A percentile compares a stretch with the other conserved stretches of the same genome.
Evolutionary conservation across 306 rosid genomes (phyloP).

Genomic region (Vicia sativa): DNA sequence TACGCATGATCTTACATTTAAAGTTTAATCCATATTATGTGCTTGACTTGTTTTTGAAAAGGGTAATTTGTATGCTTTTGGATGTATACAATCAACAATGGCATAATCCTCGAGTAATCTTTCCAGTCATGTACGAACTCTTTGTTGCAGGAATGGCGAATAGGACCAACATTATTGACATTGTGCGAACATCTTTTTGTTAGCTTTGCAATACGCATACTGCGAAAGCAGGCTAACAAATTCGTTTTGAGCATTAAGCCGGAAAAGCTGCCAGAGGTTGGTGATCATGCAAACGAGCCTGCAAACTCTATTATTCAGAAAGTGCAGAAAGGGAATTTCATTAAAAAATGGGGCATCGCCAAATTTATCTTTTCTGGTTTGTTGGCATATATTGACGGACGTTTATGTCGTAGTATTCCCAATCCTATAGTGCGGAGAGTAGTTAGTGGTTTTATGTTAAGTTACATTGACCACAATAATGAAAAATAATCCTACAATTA

Average conservation of each 20-base stretch:
- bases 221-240: conserved; percentile 71
- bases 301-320: conserved; percentile 34
- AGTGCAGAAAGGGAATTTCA: conserved; percentile 44
- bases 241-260: conserved; percentile 48
- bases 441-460: conserved; percentile 85
- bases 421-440: conserved; percentile 81
- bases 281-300: conserved; percentile 35
- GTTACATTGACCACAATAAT: conserved; percentile 62
- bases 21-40: neutral
- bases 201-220: conserved; percentile 82
- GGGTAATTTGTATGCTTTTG: conserved; percentile 8
- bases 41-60: conserved; percentile 11
- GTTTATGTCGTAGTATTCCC: conserved; percentile 85
- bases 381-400: conserved; percentile 88
- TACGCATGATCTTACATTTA: neutral
- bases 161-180: conserved; percentile 80
- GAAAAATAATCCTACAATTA: conserved; percentile 37
- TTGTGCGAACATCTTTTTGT: conserved; percentile 87
- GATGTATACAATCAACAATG: conserved; percentile 12
- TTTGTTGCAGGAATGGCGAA: conserved; percentile 73
- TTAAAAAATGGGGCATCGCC: conserved; percentile 69
- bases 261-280: conserved; percentile 47
- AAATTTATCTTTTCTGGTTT: conserved; percentile 79
- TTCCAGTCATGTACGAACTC: conserved; percentile 9
- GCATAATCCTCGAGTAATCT: conserved; percentile 25